phyloP scores from a whole-genome alignment of 495 filamentous ascomycete species.

The Penicillium paradoxum region DNA sequence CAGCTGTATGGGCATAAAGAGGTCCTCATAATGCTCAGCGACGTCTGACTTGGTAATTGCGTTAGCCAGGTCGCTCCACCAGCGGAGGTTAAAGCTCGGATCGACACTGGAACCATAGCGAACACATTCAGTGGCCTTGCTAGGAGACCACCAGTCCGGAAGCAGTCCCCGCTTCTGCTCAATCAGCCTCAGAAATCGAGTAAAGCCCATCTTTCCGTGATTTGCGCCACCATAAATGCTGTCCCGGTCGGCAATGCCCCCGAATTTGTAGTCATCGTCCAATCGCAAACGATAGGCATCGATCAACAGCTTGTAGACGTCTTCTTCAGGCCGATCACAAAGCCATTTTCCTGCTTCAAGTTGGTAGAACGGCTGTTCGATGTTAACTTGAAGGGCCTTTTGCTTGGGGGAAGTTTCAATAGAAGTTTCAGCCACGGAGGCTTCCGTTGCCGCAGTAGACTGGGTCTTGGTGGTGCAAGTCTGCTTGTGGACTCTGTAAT shows the following conservation, averaged over 20 bases:
- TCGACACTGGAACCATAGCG: constrained; percentile 8
- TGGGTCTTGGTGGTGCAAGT: background rate
- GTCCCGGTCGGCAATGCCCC: constrained; percentile 15
- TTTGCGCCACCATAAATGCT: constrained; percentile 24
- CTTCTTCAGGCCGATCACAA: constrained; percentile 25
- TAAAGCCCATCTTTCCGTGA: constrained; percentile 19
- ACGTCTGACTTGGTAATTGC: constrained; percentile 14
- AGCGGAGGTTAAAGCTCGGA: background rate
- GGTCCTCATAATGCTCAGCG: constrained; percentile 34
- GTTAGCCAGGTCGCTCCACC: background rate
- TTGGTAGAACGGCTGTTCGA: constrained; percentile 11
- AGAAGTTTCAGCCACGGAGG: background rate
- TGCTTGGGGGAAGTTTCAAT: background rate
- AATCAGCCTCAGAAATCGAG: constrained; percentile 14
- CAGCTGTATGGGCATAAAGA: constrained; percentile 42
- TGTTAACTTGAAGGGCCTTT: background rate
- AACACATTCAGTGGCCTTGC: constrained; percentile 27
- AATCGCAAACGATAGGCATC: constrained; percentile 44
- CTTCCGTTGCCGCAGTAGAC: background rate
- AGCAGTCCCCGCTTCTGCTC: constrained; percentile 25
- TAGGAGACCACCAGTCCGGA: constrained; percentile 39
- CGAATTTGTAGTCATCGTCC: constrained; percentile 32
- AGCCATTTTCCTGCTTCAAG: constrained; percentile 11
- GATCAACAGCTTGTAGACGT: constrained; percentile 43
- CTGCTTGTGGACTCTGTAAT: background rate